Conservation (phyloP, 305 asterid genomes). For the Withania somnifera region DNA sequence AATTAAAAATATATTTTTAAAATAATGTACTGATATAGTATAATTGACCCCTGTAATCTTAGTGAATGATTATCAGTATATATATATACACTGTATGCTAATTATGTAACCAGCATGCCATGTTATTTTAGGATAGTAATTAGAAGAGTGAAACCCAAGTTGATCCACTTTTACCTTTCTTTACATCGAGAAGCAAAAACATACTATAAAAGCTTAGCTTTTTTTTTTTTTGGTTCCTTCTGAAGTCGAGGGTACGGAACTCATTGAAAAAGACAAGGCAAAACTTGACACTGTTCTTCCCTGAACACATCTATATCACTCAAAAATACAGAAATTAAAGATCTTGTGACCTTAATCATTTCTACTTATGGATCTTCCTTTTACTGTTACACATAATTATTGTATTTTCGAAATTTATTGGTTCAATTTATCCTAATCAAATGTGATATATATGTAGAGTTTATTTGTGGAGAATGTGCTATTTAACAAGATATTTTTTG, state of each 20-base stretch:
- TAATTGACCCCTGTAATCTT: neutral
- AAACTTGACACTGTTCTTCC: too few species aligned
- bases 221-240: neutral
- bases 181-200: slow-evolving; percentile 1
- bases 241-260: neutral
- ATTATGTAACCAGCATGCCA: neutral
- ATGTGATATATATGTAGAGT: too few species aligned
- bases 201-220: too few species aligned
- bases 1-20: too few species aligned
- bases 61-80: neutral
- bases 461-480: too few species aligned
- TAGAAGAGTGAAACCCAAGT: neutral
- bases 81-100: neutral
- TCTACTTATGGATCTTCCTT: neutral
- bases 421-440: too few species aligned
- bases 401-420: too few species aligned
- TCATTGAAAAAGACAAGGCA: neutral
- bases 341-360: neutral
- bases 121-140: neutral
- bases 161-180: neutral
- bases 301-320: too few species aligned
- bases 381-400: neutral
- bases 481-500: too few species aligned
- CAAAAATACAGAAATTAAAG: neutral
- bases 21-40: too few species aligned